Conservation (phyloP, 2,329 filamentous ascomycete genomes). For the Cladosporium halotolerans region DNA sequence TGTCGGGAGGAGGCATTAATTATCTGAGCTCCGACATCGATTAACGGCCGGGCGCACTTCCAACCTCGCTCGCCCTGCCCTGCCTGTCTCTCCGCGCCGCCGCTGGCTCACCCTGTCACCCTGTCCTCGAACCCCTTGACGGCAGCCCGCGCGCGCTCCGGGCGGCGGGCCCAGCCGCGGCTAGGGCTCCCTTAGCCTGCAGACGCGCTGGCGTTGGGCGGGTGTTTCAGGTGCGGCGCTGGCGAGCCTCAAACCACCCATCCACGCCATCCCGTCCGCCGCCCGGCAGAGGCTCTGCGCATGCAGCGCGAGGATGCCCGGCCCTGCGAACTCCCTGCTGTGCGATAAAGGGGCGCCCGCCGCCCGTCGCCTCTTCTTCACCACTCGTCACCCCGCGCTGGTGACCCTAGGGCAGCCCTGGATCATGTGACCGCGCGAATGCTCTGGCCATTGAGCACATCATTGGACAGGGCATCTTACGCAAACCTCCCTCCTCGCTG, state of each 20-base stretch:
- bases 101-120: neutral
- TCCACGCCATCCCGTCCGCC: neutral
- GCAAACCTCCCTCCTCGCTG: too few relatives aligned
- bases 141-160: too few relatives aligned
- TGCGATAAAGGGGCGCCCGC: neutral
- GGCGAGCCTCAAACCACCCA: neutral
- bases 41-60: neutral
- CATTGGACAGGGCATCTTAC: too few relatives aligned
- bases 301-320: neutral
- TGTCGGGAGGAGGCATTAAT: constrained; percentile 6
- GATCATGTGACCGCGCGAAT: too few relatives aligned
- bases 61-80: neutral
- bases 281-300: neutral
- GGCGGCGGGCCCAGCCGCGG: too few relatives aligned
- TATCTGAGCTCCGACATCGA: constrained; percentile 7
- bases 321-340: neutral
- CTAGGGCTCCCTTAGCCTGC: neutral
- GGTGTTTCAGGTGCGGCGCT: neutral
- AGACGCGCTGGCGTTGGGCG: neutral
- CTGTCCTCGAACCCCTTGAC: neutral
- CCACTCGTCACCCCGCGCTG: too few relatives aligned
- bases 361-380: too few relatives aligned
- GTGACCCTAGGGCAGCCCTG: too few relatives aligned
- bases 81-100: neutral
- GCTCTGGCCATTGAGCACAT: too few relatives aligned